Evolutionary conservation across 2,329 filamentous ascomycete genomes (phyloP), one percentile per base, ranked within the genome.

Genomic region (Phialocephala subalpina): DNA sequence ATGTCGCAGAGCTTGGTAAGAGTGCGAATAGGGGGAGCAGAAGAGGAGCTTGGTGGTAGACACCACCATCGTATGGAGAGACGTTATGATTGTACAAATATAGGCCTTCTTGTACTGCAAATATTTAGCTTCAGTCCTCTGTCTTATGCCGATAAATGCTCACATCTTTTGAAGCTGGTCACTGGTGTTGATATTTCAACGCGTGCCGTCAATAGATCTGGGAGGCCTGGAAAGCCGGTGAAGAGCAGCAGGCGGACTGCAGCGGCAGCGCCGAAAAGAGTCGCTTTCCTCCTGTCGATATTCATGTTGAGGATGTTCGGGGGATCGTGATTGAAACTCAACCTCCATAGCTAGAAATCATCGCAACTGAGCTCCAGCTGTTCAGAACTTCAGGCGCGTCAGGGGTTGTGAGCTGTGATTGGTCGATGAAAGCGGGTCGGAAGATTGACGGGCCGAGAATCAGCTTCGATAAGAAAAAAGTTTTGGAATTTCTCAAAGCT

Each of bases 101-200:
- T 65, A 99, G 83, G 22, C 96, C 96, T 81, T 99, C 96, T 84
- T 98, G 95, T 63, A 98, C 93, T 97, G 73, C 18, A 69, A 8
- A 16, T 7, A 16, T 7, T 53, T 14, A 53, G 49, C 22, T 16
- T 9, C 1, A 33, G 11, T 3, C 27, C 14, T 16, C 5, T 18
- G 6, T 18, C 1, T 18, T 2, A 16, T 33, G 12, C 12, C 49
- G 25, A 36, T 58, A 5, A 18, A 33, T 49, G 80, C 91, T 79
- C 85, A 97, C 94, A 84, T 87, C 96, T 88, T 83, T 98, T 98
- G 87, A 97, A 99, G 86, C 95, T 97, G 73, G 93, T 97, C 56
- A 98, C 92, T 45, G 96, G 95, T 25, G 96, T 99, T 53, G 96
- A 97, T 75, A 99, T 91, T 83, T 99, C 96, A 74, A 97, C 96